These are phyloP conservation scores for Aaosphaeria arxii DNA, from an alignment of 2,329 filamentous ascomycete genomes.

Conservation along the genomic window DNA sequence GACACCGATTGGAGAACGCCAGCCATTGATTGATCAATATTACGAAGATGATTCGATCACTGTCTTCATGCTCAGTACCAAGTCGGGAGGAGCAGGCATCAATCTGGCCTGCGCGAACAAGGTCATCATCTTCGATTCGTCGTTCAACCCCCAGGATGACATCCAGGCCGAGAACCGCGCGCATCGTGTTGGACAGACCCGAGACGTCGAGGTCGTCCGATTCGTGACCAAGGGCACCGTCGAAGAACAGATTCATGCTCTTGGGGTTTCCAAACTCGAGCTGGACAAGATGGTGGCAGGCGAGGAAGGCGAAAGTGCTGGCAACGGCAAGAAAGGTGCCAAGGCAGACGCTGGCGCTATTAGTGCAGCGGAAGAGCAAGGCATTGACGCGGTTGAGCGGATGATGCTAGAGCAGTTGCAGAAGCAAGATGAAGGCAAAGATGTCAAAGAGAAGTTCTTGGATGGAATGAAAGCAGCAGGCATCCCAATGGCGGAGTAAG, in stretches of 20 bases:
- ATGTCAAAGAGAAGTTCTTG: conserved; percentile 43
- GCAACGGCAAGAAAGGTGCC: conserved; percentile 17
- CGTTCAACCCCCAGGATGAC: conserved; percentile 97
- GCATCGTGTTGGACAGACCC: conserved; percentile 87
- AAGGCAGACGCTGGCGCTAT: conserved; percentile 20
- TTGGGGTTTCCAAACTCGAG: conserved; percentile 89
- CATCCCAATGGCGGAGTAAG: too few species aligned
- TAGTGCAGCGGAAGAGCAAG: conserved; percentile 31
- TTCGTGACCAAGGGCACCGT: conserved; percentile 80
- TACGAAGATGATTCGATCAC: conserved; percentile 72
- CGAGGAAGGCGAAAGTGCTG: conserved; percentile 47
- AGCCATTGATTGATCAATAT: conserved; percentile 86
- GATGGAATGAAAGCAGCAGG: conserved; percentile 41
- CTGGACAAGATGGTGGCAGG: conserved; percentile 74
- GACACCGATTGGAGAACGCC: conserved; percentile 78
- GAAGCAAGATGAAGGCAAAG: conserved; percentile 12
- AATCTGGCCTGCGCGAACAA: conserved; percentile 96
- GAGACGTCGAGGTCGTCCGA: conserved; percentile 85
- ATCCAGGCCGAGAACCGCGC: conserved; percentile 98
- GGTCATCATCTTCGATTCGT: conserved; percentile 93
- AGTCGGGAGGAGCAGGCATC: conserved; percentile 93
- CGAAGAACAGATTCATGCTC: conserved; percentile 87
- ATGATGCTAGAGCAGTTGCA: conserved; percentile 38
- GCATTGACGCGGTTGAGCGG: conserved; percentile 35
- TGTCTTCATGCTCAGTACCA: conserved; percentile 90